Evolutionary conservation across 2,329 filamentous ascomycete genomes (phyloP), one percentile per base, ranked within the genome.

Genomic region (Tolypocladium sp.): DNA sequence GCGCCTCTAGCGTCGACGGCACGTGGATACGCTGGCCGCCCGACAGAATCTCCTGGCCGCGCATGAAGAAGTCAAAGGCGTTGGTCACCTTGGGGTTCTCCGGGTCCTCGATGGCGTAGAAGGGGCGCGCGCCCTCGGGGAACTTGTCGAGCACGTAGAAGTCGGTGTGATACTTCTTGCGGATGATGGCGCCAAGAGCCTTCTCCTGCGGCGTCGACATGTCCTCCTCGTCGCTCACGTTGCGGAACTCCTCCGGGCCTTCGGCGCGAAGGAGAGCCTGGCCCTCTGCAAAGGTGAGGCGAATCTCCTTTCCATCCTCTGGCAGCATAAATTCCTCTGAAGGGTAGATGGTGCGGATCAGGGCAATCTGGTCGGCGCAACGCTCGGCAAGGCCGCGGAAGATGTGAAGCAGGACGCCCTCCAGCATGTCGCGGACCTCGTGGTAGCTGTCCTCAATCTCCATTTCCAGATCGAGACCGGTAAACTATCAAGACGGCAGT

Each of bases 141-240:
- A 96, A 99, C 76, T 97, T 94, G 80, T 97, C 93, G 63, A 99
- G 83, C 27, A 95, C 88, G 78, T 96, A 97, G 78, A 97, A 97
- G 77, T 99, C 94, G 61, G 92, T 94, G 71, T 89, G 84, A 82
- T 89, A 96, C 77, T 96, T 97, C 67, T 90, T 82, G 59, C 90
- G 88, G 65, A 97, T 85, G 55, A 97, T 81, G 33, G 86, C 87
- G 60, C 94, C 94, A 10, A 97, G 86, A n/a, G 88, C 90, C 76
- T 92, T 92, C 73, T 94, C 90, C 70, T 93, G 88, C 0, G 90
- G 86, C 0, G 90, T 94, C 69, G 77, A 83, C 79, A 93, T 86
- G 68, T 94, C 90, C 70, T 93, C 90, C 62, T 89, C 85, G 70
- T 93, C 89, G 41, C 77, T 77, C 40, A 92, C 86, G 66, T 92